Percentiles rank a stretch among this genome's conserved stretches.
These are phyloP conservation scores for Lonicera japonica DNA, from an alignment of 129 eudicot species.

Conservation along the genomic window DNA sequence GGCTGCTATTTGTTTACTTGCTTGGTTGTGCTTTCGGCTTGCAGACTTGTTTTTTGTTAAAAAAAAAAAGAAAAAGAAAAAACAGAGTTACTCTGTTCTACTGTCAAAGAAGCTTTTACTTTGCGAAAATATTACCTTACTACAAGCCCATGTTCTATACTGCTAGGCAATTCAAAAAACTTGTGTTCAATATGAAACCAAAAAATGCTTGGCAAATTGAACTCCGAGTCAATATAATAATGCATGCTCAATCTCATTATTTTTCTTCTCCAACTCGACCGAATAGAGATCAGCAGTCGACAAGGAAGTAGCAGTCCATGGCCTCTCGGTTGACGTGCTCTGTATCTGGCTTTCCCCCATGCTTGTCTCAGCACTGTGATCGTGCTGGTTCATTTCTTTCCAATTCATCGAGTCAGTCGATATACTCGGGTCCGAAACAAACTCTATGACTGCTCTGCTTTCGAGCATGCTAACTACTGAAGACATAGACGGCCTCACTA, in stretches of 20 bases:
- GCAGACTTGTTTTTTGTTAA: too few relatives aligned
- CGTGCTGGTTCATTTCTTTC: slow-evolving; percentile 15
- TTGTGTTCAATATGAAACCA: not conserved
- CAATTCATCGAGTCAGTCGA: slow-evolving; percentile 6
- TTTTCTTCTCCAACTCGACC: slow-evolving; percentile 21
- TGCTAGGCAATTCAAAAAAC: too few relatives aligned
- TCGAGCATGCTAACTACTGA: slow-evolving; percentile 60
- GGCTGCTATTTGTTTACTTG: too few relatives aligned
- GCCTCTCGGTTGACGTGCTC: slow-evolving; percentile 26
- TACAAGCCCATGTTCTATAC: too few relatives aligned
- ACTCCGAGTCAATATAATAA: not conserved
- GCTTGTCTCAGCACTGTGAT: not conserved
- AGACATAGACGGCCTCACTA: slow-evolving; percentile 49
- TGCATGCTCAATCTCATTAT: not conserved
- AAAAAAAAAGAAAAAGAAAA: too few relatives aligned
- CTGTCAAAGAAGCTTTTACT: too few relatives aligned
- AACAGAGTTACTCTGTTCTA: too few relatives aligned
- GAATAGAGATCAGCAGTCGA: slow-evolving; percentile 34
- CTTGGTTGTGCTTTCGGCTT: too few relatives aligned
- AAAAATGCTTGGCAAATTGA: not conserved
- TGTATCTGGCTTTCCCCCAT: slow-evolving; percentile 7
- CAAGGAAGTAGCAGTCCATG: slow-evolving; percentile 32
- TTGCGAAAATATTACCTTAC: too few relatives aligned
- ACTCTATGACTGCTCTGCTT: slow-evolving; percentile 26
- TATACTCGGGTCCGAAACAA: slow-evolving; percentile 12